Base-by-base conservation (phyloP, 1,284 basidiomycete genomes). In the Puccinia hordei region DNA sequence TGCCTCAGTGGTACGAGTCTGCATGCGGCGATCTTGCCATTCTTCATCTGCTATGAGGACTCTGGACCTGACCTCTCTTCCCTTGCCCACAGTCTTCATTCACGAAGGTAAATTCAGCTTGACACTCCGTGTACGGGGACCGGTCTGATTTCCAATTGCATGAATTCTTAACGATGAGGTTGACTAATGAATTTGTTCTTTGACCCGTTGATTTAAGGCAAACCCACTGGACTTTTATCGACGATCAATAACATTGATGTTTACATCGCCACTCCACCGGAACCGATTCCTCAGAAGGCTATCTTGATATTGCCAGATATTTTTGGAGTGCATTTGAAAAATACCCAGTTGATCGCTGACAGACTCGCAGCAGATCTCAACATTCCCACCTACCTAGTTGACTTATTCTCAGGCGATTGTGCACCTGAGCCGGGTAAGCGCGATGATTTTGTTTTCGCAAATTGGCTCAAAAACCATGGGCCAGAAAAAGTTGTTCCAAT, bases 281-380 rank as follows among this genome's bases (percentile, higher is more conserved):
- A 24, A 13, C 19, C 6, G 4, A 55, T 2, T 6, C 6, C 53
- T 9, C 30, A 72, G 15, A 80, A 80, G 44, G 77, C 68, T 2
- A 65, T 80, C 24, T 35, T 80, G 33, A 30, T 80, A 5, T 69
- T 73, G 27, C 77, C 77, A 22, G 77, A 80, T 30, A 35, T 72
- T 19, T 80, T 72, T 65, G 77, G 69, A 53, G 19, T 80, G 4
- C 41, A 61, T 13, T 22, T 80, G 15, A 73, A 46, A 30, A 80
- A 80, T 35, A 35, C 33, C 2, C 68, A 73, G 13, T 41, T 80
- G n/a, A 61, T 80, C 15, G 19, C 68, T 15, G 77, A 80, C 61
- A 53, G 33, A 57, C 33, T 80, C 30, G 55, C 77, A 10, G n/a
- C 30, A 12, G 41, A 80, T 3, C 15, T 72, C 22, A 35, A 61